Evolutionary conservation across 2,329 filamentous ascomycete genomes (phyloP), one percentile per base, ranked within the genome.

Genomic region (Gremmenia infestans): DNA sequence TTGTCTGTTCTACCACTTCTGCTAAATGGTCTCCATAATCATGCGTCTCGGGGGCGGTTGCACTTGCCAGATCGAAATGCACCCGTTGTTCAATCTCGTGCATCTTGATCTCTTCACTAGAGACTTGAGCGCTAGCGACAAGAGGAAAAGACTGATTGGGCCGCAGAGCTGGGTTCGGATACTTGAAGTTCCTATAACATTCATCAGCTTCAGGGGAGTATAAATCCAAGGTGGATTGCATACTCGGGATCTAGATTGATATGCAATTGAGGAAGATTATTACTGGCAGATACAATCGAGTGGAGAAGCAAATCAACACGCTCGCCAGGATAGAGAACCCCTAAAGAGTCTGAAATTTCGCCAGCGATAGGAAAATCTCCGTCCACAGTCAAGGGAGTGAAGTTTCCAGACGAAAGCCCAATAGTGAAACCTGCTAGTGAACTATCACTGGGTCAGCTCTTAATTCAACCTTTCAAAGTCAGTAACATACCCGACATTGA

Each of bases 161-260:
- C 11, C 67, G 66, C 5, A 78, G 64, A 4, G 74, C 74, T 19
- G 70, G 70, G 57, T 78, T 78, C 14, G 72, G 68, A 55, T 74
- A 76, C 58, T 71, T 76, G 67, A 78, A 77, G 56, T 71, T 72
- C 37, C 72, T 74, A 28, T 60, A 48, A 15, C 9, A 43, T 25
- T 51, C 4, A 32, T 37, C 19, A 36, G 32, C 28, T 5, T 19
- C n/a, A 11, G n/a, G 12, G 5, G 19, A 4, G 14, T 7, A 3
- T 28, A 12, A 60, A n/a, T 46, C 14, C 6, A 23, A 12, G 42
- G 12, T 17, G 8, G 8, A n/a, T 9, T 40, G 8, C 37, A 43
- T 65, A 74, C 73, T 72, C 70, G 52, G 70, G 62, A 58, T 76
- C 72, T 11, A 74, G 61, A 42, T 54, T 28, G n/a, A 65, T 47